A percentile compares a stretch with the other conserved stretches of the same genome.
These are phyloP conservation scores for Fraxinus angustifolia DNA, from an alignment of 305 asterid species.

Conservation along the genomic window DNA sequence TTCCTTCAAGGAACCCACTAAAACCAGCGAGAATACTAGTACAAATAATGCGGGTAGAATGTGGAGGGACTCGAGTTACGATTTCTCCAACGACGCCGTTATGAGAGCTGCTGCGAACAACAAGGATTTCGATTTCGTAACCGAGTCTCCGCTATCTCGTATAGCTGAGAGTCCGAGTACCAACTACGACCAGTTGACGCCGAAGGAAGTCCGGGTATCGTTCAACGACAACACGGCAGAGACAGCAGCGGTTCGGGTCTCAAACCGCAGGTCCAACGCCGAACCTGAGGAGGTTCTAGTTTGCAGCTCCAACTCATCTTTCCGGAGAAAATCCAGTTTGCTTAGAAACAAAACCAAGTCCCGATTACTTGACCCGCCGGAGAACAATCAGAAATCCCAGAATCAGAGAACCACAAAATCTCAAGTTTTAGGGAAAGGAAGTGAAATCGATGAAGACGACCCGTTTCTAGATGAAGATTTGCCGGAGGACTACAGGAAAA, in stretches of 20 bases:
- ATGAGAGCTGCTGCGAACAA: constrained; percentile 47
- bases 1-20: constrained; percentile 2
- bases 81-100: constrained; percentile 67
- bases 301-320: constrained; percentile 57
- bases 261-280: constrained; percentile 31
- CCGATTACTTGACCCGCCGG: constrained; percentile 49
- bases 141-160: constrained; percentile 51
- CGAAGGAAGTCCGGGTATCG: constrained; percentile 56
- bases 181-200: constrained; percentile 33
- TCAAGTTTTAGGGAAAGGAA: constrained; percentile 42
- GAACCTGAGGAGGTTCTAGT: constrained; percentile 49
- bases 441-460: constrained; percentile 76
- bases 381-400: constrained; percentile 37
- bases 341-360: constrained; percentile 44
- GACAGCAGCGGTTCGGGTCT: constrained; percentile 12
- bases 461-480: constrained; percentile 72
- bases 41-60: constrained; percentile 19
- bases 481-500: constrained; percentile 64
- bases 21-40: neutral
- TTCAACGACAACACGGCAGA: constrained; percentile 35
- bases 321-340: constrained; percentile 43
- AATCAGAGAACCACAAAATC: constrained; percentile 37
- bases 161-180: constrained; percentile 46
- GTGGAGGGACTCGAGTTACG: constrained; percentile 66
- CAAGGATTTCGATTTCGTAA: constrained; percentile 57